Evolutionary conservation across 2,329 filamentous ascomycete genomes (phyloP), one percentile per base, ranked within the genome.

Genomic region (Coniochaeta prunicola): DNA sequence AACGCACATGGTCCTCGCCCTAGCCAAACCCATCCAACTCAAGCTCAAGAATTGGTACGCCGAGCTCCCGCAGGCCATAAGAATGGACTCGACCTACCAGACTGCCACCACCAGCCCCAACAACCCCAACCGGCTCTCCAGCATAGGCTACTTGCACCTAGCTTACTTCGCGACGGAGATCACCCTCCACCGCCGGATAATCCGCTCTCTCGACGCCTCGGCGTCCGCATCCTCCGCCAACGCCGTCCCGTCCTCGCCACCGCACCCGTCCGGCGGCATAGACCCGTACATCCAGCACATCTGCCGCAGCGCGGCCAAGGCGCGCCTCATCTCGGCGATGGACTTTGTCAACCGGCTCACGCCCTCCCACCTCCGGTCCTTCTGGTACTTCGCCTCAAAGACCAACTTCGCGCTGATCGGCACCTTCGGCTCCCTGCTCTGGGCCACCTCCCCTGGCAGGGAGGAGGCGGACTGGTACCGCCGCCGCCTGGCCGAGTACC

Each of bases 401-500:
- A 90, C 89, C 38, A 96, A 96, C 73, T 97, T 97, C 74, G 92
- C 93, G 0, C 80, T 97, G 12, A 96, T 97, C 67, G 92, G 92
- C 58, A 96, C 92, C 0, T 97, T 97, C 70, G 93, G 92, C 3
- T 90, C 90, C 15, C 78, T 97, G 12, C 82, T 97, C 3, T 93
- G 91, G 84, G 91, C 92, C 10, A 96, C 92, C 0, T 90, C 90
- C 0, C 91, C 91, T 0, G 91, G 90, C 0, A 82, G 86, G 55
- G 92, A 97, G 70, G 93, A 97, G 72, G 91, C 90, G 0, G 91
- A 94, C 33, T 97, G 96, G 81, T 99, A 97, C 74, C 86, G 90
- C 38, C 83, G 90, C 13, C 81, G 93, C 1, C 75, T 97, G 24
- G 87, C 86, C 60, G 93, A 99, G 74, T 97, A 97, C 70, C 84